Conservation (phyloP, 768 basidiomycete species). For the Gautieria morchelliformis region DNA sequence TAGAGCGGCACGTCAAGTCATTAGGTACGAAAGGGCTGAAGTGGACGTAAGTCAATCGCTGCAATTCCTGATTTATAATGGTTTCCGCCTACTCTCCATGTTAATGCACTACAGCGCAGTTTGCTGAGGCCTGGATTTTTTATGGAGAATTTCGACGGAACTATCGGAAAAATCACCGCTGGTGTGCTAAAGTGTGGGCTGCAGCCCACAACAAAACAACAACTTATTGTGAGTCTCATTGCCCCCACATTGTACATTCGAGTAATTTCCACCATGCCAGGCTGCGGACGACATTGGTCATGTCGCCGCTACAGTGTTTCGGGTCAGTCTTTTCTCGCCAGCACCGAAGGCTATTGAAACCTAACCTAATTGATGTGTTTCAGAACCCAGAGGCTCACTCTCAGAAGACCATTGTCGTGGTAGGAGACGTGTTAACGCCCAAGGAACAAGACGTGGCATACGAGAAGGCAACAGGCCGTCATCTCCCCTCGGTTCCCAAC, state of each 20-base stretch:
- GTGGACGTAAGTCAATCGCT: slow-evolving; percentile 27
- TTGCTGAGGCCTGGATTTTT: slow-evolving; percentile 22
- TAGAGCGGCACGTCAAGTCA: slow-evolving; percentile 27
- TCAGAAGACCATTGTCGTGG: slow-evolving; percentile 18
- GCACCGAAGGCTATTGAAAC: too few species aligned
- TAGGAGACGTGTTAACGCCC: slow-evolving; percentile 23
- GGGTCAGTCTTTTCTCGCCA: slow-evolving; percentile 12
- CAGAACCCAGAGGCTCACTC: slow-evolving; percentile 21
- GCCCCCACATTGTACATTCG: not conserved
- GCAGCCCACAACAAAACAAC: slow-evolving; percentile 23
- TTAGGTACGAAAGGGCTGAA: slow-evolving; percentile 22
- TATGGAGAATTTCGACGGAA: slow-evolving; percentile 34
- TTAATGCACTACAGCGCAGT: not conserved
- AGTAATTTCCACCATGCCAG: slow-evolving; percentile 13
- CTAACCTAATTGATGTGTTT: not conserved
- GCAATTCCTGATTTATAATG: not conserved
- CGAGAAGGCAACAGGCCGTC: slow-evolving; percentile 11
- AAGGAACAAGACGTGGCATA: slow-evolving; percentile 20
- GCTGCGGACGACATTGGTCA: slow-evolving; percentile 26
- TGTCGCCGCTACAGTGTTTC: slow-evolving; percentile 26
- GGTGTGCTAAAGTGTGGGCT: slow-evolving; percentile 26
- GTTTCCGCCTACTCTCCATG: not conserved
- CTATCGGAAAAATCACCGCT: slow-evolving; percentile 26
- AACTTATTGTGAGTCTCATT: slow-evolving; percentile 24
- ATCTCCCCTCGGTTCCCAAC: slow-evolving; percentile 21